Evolutionary conservation across 2,329 filamentous ascomycete species (phyloP).

Genomic region (Colletotrichum siamense): DNA sequence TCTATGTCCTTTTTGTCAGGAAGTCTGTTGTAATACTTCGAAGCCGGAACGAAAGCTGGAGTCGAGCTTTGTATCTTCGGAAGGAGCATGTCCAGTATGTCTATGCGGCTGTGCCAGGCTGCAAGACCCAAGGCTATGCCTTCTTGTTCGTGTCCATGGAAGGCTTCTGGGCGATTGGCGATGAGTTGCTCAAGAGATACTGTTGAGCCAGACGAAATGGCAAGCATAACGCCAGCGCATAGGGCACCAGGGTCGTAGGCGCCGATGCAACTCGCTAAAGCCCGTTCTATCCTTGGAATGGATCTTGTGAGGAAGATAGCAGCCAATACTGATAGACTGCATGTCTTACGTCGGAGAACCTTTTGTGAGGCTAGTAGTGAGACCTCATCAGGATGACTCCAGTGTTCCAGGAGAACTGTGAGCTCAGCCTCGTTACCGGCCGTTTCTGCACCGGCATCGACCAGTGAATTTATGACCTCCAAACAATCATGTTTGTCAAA

Average conservation of each 20-base stretch:
- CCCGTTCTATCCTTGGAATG: rapidly evolving
- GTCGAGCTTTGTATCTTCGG: rapidly evolving
- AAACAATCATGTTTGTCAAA: background rate
- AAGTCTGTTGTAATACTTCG: too few relatives aligned
- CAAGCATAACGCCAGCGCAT: background rate
- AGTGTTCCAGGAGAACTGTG: rapidly evolving
- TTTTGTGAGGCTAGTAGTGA: background rate
- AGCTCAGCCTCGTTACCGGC: background rate
- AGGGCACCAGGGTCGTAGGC: background rate
- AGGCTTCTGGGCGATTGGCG: rapidly evolving
- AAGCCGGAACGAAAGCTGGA: too few relatives aligned
- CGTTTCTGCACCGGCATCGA: background rate
- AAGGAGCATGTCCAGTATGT: background rate
- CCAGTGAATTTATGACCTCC: background rate
- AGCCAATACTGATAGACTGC: rapidly evolving
- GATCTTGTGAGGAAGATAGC: rapidly evolving
- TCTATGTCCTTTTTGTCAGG: too few relatives aligned
- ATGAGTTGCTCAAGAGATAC: rapidly evolving
- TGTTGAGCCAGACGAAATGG: background rate
- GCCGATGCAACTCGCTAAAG: rapidly evolving
- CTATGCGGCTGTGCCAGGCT: rapidly evolving
- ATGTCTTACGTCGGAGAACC: too few relatives aligned
- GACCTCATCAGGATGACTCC: background rate
- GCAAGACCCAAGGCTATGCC: rapidly evolving
- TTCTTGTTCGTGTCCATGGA: rapidly evolving